Base-by-base conservation (phyloP, 345 rosid genomes). In the Brassica incana region DNA sequence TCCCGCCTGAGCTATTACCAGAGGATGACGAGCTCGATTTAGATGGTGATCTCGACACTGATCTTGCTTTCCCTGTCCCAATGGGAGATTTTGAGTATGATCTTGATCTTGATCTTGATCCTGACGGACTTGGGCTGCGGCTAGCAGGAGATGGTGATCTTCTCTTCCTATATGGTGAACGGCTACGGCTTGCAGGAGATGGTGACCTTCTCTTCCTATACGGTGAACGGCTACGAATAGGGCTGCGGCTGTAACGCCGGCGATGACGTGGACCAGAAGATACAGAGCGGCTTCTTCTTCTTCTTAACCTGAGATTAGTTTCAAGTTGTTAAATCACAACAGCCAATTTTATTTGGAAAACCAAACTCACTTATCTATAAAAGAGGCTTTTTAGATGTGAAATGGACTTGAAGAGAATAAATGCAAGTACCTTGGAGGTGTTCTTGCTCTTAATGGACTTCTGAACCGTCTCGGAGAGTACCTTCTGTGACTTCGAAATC, bases 401-500 rank as follows among this genome's bases (percentile, higher is more conserved):
- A 62, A 77, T 33, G 52, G 36, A 35, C 35, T 38, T 38, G 16
- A 36, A 73, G 50, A 65, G 35, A 6, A 67, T 2, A 12, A 30
- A 68, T 29, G 32, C n/a, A 48, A 61, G 61, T 69, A 95, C 99
- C 99, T 92, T 18, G 86, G 94, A 71, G 99, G 94, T 76, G 93
- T 87, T 86, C 97, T 90, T 85, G 89, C 90, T 78, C 97, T 88
- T 59, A 86, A 85, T 25, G 96, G 96, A 78, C 95, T 91, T 78
- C 97, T 86, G 73, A 63, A 90, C n/a, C 93, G 97, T 88, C 96
- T 85, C 5, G 99, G 98, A 2, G 99, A 95, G 80, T 79, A 88
- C 85, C 99, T 88, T 75, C 93, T 83, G 86, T 85, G 88, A 76
- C 86, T 83, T 72, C 90, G 73, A 77, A 80, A 93, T 75, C 98